Percentiles rank a stretch among this genome's conserved stretches.
Conservation (phyloP, 805 yeast species). For the Middelhovenomyces tepae region DNA sequence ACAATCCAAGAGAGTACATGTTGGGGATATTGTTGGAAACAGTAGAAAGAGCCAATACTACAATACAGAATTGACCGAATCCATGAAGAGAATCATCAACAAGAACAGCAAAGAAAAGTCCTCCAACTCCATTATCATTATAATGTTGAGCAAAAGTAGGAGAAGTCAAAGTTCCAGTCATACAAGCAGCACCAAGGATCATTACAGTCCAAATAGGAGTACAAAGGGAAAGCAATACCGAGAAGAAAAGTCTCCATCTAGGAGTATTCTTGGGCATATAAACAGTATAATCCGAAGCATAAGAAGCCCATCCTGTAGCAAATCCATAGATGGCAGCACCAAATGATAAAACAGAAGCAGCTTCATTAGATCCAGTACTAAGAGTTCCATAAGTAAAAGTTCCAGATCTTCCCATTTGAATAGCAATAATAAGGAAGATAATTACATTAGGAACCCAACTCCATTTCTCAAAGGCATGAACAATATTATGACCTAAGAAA, state of each 20-base stretch:
- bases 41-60: slow-evolving; percentile 73
- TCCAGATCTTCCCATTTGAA: slow-evolving; percentile 59
- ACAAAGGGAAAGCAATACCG: slow-evolving; percentile 54
- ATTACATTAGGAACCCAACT: slow-evolving; percentile 79
- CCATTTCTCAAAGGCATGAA: slow-evolving; percentile 76
- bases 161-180: slow-evolving; percentile 50
- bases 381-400: slow-evolving; percentile 49
- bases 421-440: slow-evolving; percentile 70
- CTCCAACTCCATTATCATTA: slow-evolving; percentile 57
- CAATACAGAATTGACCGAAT: slow-evolving; percentile 86
- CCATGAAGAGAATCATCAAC: slow-evolving; percentile 76
- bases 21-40: slow-evolving; percentile 90
- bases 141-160: slow-evolving; percentile 43
- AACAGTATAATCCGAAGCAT: slow-evolving; percentile 85
- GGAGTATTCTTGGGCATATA: slow-evolving; percentile 67
- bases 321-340: slow-evolving; percentile 82
- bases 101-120: slow-evolving; percentile 68
- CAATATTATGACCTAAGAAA: slow-evolving; percentile 74
- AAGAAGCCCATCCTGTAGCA: slow-evolving; percentile 92
- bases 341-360: slow-evolving; percentile 68
- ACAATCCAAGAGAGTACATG: slow-evolving; percentile 82
- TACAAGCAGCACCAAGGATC: slow-evolving; percentile 81
- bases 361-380: slow-evolving; percentile 55
- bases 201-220: slow-evolving; percentile 64
- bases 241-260: slow-evolving; percentile 50